Base-by-base conservation (phyloP, 441 rosid genomes). In the Manihot esculenta region DNA sequence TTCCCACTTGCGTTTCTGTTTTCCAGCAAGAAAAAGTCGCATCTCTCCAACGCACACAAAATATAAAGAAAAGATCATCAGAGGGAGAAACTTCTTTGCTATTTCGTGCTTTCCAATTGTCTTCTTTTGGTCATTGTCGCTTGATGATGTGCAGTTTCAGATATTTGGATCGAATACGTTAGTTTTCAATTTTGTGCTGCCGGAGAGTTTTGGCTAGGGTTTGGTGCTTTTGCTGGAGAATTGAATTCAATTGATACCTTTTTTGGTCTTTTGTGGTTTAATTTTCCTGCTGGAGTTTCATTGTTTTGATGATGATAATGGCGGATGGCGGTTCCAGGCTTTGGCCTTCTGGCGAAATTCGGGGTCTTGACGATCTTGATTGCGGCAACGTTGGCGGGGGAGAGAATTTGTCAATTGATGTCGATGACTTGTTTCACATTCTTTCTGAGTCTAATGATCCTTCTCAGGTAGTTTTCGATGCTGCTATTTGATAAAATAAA, bases 391-490 rank as follows among this genome's bases (percentile, higher is more conserved):
- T 64, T n/a, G 70, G 53, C 10, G 88, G 68, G 17, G 81, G 72
- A n/a, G 89, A 83, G 2, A 82, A 76, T 41, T 66, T 89, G 70
- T 17, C 76, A 56, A 83, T 92, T 18, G 96, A 85, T 66, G 24
- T 83, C 57, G 93, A 83, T 0, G 64, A 72, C 21, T 35, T 92
- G 2, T 63, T 79, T 15, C 49, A 69, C 64, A 84, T 88, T 77
- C 76, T 88, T 3, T 86, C 82, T 44, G 88, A 81, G 74, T 66
- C 84, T 10, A 72, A 77, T 0, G 79, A 64, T 79, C 82, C 79
- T 51, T 71, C 75, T 60, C 83, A 87, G 93, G 96, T 90, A 71
- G 68, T 47, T 33, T 44, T 58, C 57, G 27, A 5, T 64, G 33
- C 26, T 47, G 62, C 15, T 64, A 2, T 56, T 35, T 45, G 18